Evolutionary conservation across 1,284 basidiomycete species (phyloP), one percentile per base, ranked within the genome.

Genomic region (Microbotryomycetes sp.): DNA sequence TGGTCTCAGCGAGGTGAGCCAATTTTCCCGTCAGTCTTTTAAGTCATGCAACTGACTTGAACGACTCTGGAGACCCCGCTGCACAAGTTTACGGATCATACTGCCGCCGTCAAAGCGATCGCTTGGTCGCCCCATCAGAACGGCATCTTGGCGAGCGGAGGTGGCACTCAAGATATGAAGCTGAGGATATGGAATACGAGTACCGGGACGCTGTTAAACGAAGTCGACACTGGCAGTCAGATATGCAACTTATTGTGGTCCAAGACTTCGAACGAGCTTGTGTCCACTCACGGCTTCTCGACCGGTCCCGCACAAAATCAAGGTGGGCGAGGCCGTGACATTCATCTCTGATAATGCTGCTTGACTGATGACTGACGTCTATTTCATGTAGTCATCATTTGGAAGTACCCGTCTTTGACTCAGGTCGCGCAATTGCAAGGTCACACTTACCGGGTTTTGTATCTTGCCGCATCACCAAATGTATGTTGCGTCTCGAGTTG

Each of bases 231-330:
- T 0, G 92, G 92, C 4, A 90, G 88, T 66, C 68, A 93, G 89
- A 92, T 98, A 45, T 97, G 94, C 79, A 97, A 97, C 76, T 82
- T 97, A 54, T 89, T 91, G 68, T 97, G 93, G 92, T 94, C 91
- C 4, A 80, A 88, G 58, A 96, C 67, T 26, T 92, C 92, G 18
- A 94, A 97, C 73, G 94, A 98, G 77, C 82, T 98, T 35, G 92
- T 98, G 31, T 96, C 91, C 15, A 98, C 94, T 2, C 94, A 98
- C 72, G 94, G 96, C 1, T 98, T 93, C 78, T 94, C 91, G 23
- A 89, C 86, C 5, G 91, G 90, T 3, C 85, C 89, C 0, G 85
- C 93, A 5, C 92, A 97, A 75, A 97, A 98, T 76, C 94, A 98
- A 76, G 57, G 64, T 62, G 7, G 31, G 60, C 45, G n/a, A n/a